A percentile compares a stretch with the other conserved stretches of the same genome.
phyloP scores from a whole-genome alignment of 1,284 basidiomycete species.

The Boletus sp. region DNA sequence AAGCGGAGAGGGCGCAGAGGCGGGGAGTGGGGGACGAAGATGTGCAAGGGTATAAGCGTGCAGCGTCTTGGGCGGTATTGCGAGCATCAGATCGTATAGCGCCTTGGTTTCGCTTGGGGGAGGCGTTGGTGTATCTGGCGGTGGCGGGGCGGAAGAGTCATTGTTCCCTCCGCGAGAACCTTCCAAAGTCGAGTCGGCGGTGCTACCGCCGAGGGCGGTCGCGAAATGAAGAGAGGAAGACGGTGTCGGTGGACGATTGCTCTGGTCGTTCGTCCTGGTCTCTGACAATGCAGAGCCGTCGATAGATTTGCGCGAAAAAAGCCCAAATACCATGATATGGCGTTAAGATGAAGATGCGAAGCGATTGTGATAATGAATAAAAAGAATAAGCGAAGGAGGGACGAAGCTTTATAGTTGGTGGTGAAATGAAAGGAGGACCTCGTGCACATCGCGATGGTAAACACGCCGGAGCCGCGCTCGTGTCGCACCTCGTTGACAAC shows the following conservation, averaged over 20 bases:
- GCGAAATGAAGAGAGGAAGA: constrained; percentile 42
- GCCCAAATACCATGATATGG: constrained; percentile 51
- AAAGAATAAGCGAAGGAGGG: constrained; percentile 3
- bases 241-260: constrained; percentile 53
- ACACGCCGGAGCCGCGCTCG: constrained; percentile 23
- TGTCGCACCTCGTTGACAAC: constrained; percentile 3
- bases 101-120: constrained; percentile 35
- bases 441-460: constrained; percentile 30
- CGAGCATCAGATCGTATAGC: constrained; percentile 54
- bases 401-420: constrained; percentile 12
- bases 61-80: constrained; percentile 67
- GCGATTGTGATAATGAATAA: constrained; percentile 22
- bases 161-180: constrained; percentile 14
- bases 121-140: constrained; percentile 33
- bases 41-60: constrained; percentile 62
- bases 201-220: constrained; percentile 29
- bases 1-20: constrained; percentile 11
- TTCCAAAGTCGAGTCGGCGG: constrained; percentile 23
- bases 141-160: constrained; percentile 18
- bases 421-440: constrained; percentile 23
- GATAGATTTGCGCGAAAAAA: constrained; percentile 49
- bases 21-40: constrained; percentile 39
- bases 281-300: constrained; percentile 17
- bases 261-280: constrained; percentile 13
- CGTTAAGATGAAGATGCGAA: background rate